A percentile compares a stretch with the other conserved stretches of the same genome.
These are phyloP conservation scores for Jackrogersella minutella DNA, from an alignment of 495 filamentous ascomycete genomes.

Conservation along the genomic window DNA sequence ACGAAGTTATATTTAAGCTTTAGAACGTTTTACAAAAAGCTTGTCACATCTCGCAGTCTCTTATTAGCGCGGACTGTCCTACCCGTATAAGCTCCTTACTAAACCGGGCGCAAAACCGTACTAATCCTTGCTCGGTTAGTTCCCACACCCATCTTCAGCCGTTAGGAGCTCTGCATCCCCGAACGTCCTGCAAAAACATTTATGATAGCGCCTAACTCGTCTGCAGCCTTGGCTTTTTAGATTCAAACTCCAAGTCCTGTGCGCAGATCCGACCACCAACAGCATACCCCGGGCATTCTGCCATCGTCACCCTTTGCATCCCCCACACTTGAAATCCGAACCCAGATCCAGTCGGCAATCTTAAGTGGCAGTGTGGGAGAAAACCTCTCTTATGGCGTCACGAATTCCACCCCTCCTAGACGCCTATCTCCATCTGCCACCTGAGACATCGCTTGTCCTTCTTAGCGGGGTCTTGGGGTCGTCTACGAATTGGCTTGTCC, in stretches of 20 bases:
- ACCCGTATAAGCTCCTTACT: too few relatives aligned
- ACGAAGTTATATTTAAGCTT: too few relatives aligned
- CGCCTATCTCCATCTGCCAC: conserved; percentile 63
- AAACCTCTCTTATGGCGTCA: conserved; percentile 39
- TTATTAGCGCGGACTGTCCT: too few relatives aligned
- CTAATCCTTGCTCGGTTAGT: not conserved
- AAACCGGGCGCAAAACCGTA: too few relatives aligned
- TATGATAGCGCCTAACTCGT: conserved; percentile 2
- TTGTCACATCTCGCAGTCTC: too few relatives aligned
- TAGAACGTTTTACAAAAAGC: too few relatives aligned
- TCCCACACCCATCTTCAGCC: not conserved
- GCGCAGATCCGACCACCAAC: not conserved
- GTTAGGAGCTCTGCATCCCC: too few relatives aligned
- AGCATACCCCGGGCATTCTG: not conserved
- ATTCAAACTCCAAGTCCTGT: not conserved
- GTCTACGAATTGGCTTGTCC: conserved; percentile 76
- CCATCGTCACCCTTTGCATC: not conserved
- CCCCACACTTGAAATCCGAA: not conserved
- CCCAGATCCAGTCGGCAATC: conserved; percentile 3
- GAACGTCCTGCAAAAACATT: not conserved
- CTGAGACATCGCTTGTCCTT: conserved; percentile 67
- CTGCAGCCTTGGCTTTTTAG: not conserved
- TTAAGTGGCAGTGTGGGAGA: conserved; percentile 2
- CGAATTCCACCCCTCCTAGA: conserved; percentile 71
- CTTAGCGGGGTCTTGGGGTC: conserved; percentile 77